A percentile compares a stretch with the other conserved stretches of the same genome.
phyloP scores from a whole-genome alignment of 2,329 filamentous ascomycete species.

The Aspergillus intermedius region DNA sequence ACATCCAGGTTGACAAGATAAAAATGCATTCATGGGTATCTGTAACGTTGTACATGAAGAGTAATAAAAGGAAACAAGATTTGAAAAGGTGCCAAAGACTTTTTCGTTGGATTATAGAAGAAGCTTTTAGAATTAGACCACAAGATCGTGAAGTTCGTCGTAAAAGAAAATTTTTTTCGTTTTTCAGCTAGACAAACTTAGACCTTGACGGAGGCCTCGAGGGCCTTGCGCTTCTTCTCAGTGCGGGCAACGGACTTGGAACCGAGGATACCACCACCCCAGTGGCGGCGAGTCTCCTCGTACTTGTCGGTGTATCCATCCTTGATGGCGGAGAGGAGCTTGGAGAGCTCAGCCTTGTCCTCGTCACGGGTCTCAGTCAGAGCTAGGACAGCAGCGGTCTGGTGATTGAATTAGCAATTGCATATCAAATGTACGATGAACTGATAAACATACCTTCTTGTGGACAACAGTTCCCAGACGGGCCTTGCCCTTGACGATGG shows the following conservation, averaged over 20 bases:
- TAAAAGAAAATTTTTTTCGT: slow-evolving; percentile 13
- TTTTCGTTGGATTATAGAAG: slow-evolving; percentile 1
- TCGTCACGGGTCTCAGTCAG: slow-evolving; percentile 94
- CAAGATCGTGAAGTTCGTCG: slow-evolving; percentile 18
- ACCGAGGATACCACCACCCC: slow-evolving; percentile 99
- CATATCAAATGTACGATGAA: neutral
- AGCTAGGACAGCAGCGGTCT: slow-evolving; percentile 94
- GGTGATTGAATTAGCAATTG: slow-evolving; percentile 21
- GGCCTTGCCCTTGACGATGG: slow-evolving; percentile 99
- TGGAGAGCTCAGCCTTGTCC: slow-evolving; percentile 97
- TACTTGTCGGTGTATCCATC: slow-evolving; percentile 96
- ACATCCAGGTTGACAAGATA: slow-evolving; percentile 13
- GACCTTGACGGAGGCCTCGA: slow-evolving; percentile 96
- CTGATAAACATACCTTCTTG: slow-evolving; percentile 72
- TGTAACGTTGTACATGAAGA: slow-evolving; percentile 29
- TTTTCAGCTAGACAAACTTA: slow-evolving; percentile 45
- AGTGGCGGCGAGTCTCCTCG: slow-evolving; percentile 84
- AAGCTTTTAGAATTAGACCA: slow-evolving; percentile 1
- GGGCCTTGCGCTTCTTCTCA: slow-evolving; percentile 88
- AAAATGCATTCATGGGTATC: slow-evolving; percentile 39
- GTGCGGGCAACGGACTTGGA: slow-evolving; percentile 75
- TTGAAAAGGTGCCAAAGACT: neutral
- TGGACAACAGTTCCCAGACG: slow-evolving; percentile 97
- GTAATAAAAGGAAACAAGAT: slow-evolving; percentile 1
- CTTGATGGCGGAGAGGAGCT: slow-evolving; percentile 94